Conservation (phyloP, 768 basidiomycete species). For the Tulasnella sp. region DNA sequence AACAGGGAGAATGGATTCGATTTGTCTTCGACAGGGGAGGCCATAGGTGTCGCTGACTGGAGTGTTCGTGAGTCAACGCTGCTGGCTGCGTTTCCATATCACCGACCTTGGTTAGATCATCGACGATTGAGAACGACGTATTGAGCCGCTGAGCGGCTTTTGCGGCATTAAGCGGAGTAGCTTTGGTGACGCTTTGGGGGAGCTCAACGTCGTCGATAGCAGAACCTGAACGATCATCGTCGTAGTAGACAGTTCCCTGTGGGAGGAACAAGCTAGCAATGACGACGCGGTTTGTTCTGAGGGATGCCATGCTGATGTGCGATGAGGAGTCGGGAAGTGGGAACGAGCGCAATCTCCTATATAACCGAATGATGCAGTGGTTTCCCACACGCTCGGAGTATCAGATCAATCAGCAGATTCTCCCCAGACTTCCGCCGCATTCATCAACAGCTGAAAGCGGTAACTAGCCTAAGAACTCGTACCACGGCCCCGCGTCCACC, state of each 20-base stretch:
- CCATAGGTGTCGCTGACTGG: constrained; percentile 32
- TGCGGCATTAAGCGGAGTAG: background rate
- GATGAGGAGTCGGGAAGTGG: background rate
- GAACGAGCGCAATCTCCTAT: background rate
- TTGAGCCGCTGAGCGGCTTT: constrained; percentile 6
- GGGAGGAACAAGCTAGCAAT: constrained; percentile 83
- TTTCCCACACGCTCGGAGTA: constrained; percentile 10
- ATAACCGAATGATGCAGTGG: background rate
- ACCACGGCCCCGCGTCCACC: background rate
- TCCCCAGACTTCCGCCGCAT: background rate
- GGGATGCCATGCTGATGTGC: constrained; percentile 48
- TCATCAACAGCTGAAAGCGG: background rate
- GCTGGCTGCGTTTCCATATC: background rate
- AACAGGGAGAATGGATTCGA: constrained; percentile 51
- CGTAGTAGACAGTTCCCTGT: constrained; percentile 56
- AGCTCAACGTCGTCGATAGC: background rate
- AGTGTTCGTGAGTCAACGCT: background rate
- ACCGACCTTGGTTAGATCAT: constrained; percentile 6
- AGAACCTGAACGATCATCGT: constrained; percentile 35
- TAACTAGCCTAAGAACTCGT: background rate
- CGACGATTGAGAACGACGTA: constrained; percentile 4
- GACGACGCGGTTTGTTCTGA: constrained; percentile 64
- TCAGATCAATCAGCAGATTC: constrained; percentile 7
- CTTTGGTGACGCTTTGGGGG: background rate
- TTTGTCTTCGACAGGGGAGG: constrained; percentile 37